These are phyloP conservation scores for Rusavskia elegans DNA, from an alignment of 495 filamentous ascomycete genomes.

Conservation along the genomic window DNA sequence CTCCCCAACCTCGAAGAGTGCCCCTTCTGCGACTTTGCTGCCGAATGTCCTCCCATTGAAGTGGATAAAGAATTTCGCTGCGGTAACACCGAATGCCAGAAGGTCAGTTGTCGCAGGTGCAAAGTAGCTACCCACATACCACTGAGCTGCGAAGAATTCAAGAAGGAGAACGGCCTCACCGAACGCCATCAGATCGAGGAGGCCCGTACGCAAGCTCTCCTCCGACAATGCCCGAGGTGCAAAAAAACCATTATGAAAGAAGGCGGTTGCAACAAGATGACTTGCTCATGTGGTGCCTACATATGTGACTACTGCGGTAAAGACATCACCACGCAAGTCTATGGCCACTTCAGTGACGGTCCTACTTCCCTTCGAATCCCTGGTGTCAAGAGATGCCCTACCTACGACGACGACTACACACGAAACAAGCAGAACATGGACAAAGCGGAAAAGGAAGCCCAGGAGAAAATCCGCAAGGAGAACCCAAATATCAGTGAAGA, in stretches of 20 bases:
- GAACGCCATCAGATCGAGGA: slow-evolving; percentile 60
- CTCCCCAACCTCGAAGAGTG: slow-evolving; percentile 54
- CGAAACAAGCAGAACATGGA: slow-evolving; percentile 52
- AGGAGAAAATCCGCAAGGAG: slow-evolving; percentile 37
- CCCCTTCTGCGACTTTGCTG: slow-evolving; percentile 73
- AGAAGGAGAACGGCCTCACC: slow-evolving; percentile 39
- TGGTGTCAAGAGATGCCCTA: slow-evolving; percentile 37
- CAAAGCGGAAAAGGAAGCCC: slow-evolving; percentile 43
- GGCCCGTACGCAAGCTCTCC: slow-evolving; percentile 65
- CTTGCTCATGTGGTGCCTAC: slow-evolving; percentile 33
- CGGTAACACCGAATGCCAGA: slow-evolving; percentile 44
- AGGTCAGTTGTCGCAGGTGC: slow-evolving; percentile 56
- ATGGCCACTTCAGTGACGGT: slow-evolving; percentile 24
- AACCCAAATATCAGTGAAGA: slow-evolving; percentile 44
- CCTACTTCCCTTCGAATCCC: slow-evolving; percentile 26
- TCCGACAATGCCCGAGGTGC: slow-evolving; percentile 49
- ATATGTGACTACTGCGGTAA: slow-evolving; percentile 15
- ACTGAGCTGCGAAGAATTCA: slow-evolving; percentile 50
- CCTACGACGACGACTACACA: slow-evolving; percentile 45
- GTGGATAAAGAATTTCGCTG: slow-evolving; percentile 63
- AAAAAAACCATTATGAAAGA: slow-evolving; percentile 50
- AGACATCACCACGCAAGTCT: slow-evolving; percentile 14
- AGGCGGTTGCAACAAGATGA: slow-evolving; percentile 74
- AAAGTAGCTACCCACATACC: slow-evolving; percentile 59
- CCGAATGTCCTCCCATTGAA: slow-evolving; percentile 50